Evolutionary conservation across 208 protist genomes (phyloP).

Genomic region (Trypanosomatidae sp.): DNA sequence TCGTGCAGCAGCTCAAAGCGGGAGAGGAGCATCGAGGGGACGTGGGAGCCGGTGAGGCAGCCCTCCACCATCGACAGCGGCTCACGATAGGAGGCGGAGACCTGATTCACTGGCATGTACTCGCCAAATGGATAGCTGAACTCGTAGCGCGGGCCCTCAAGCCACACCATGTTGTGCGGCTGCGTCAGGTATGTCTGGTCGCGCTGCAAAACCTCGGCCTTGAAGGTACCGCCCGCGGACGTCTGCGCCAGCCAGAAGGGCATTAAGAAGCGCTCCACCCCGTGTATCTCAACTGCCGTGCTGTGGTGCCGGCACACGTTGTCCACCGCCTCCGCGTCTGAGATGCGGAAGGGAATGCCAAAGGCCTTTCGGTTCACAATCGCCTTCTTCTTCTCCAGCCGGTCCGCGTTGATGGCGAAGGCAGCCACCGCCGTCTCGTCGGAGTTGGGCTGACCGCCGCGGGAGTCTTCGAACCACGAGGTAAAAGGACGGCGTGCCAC

Average conservation of each 20-base stretch:
- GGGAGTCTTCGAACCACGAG: constrained; percentile 64
- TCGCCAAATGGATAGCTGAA: constrained; percentile 90
- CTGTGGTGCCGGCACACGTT: constrained; percentile 77
- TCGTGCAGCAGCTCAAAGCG: constrained; percentile 85
- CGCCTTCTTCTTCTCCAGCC: constrained; percentile 54
- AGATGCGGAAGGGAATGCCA: constrained; percentile 83
- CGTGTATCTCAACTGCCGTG: constrained; percentile 60
- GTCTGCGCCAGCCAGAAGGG: constrained; percentile 86
- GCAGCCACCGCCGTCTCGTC: constrained; percentile 38
- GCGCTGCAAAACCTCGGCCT: constrained; percentile 75
- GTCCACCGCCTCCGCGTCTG: constrained; percentile 70
- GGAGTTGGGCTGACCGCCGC: constrained; percentile 10
- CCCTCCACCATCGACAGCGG: constrained; percentile 65
- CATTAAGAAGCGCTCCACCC: constrained; percentile 75
- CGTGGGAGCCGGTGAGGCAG: constrained; percentile 72
- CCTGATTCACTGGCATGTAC: constrained; percentile 77
- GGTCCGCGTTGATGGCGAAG: constrained; percentile 68
- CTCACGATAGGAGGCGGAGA: constrained; percentile 83
- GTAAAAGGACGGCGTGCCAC: constrained; percentile 60
- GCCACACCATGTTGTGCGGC: constrained; percentile 79
- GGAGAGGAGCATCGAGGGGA: constrained; percentile 89
- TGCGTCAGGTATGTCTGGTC: constrained; percentile 79
- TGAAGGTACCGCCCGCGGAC: constrained; percentile 68
- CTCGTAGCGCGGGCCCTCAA: constrained; percentile 81
- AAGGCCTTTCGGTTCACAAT: constrained; percentile 71